Evolutionary conservation across 129 eudicot species (phyloP).

Genomic region (Artemisia annua): DNA sequence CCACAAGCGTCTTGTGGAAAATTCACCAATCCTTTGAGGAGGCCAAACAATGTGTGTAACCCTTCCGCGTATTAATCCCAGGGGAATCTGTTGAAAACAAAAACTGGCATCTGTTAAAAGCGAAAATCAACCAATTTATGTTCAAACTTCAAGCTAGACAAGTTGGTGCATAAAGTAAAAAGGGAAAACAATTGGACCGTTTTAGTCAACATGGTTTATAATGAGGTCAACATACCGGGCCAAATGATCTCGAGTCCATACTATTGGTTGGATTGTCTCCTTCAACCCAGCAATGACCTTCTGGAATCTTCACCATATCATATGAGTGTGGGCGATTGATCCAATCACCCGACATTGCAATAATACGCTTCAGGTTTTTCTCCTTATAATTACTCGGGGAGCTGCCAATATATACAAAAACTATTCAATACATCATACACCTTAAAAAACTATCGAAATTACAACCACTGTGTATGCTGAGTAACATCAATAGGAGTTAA

Average conservation of each 20-base stretch:
- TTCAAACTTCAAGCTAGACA: no score
- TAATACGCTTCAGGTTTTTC: conserved; percentile 70
- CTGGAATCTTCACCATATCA: conserved; percentile 73
- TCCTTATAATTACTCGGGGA: conserved; percentile 74
- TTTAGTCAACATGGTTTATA: neutral
- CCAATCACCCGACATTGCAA: conserved; percentile 94
- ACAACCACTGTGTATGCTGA: neutral
- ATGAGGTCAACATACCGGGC: conserved; percentile 58
- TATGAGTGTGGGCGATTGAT: conserved; percentile 40
- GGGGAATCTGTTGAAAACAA: conserved; percentile 56
- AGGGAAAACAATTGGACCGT: no score
- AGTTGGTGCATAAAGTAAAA: no score
- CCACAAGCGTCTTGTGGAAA: no score
- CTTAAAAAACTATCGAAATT: neutral
- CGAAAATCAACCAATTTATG: no score
- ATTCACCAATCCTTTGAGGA: conserved; percentile 73
- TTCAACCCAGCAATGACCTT: conserved; percentile 99
- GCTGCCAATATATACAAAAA: conserved; percentile 47
- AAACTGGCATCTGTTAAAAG: no score
- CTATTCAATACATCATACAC: no score
- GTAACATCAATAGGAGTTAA: neutral
- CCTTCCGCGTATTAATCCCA: conserved; percentile 86
- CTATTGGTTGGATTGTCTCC: conserved; percentile 84
- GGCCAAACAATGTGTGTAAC: conserved; percentile 83
- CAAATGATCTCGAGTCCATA: conserved; percentile 77